Evolutionary conservation across 2,329 filamentous ascomycete genomes (phyloP).

Genomic region (Proliferodiscus dingleyae): DNA sequence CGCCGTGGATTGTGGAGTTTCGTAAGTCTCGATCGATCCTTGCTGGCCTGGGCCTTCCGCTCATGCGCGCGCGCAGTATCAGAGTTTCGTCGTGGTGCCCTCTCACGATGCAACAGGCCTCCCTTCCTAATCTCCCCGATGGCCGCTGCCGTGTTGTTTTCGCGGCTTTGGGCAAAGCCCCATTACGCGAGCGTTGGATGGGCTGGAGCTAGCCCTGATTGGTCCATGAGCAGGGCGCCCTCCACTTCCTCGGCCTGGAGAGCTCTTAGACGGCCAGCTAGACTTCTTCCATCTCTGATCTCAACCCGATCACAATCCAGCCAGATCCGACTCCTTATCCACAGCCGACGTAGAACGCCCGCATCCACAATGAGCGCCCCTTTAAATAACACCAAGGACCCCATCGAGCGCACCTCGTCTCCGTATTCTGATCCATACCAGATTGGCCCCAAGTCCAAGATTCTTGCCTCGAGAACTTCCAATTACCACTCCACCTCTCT

Average conservation of each 20-base stretch:
- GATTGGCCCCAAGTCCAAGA: slow-evolving; percentile 25
- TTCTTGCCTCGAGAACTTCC: slow-evolving; percentile 21
- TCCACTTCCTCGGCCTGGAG: slow-evolving; percentile 6
- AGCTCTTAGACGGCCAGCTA: neutral
- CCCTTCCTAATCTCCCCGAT: slow-evolving; percentile 19
- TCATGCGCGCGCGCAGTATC: no score
- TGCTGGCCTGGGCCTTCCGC: no score
- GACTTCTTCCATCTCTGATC: slow-evolving; percentile 5
- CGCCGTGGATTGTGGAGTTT: no score
- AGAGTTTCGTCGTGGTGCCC: no score
- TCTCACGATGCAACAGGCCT: slow-evolving; percentile 9
- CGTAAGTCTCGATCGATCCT: no score
- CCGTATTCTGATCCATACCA: slow-evolving; percentile 27
- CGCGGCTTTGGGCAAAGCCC: slow-evolving; percentile 8
- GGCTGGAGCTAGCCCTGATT: slow-evolving; percentile 1
- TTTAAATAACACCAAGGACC: slow-evolving; percentile 24
- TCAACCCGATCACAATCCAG: slow-evolving; percentile 3
- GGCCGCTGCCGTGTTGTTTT: slow-evolving; percentile 19
- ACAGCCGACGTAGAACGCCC: slow-evolving; percentile 8
- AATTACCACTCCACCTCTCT: slow-evolving; percentile 27
- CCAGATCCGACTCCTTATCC: slow-evolving; percentile 6
- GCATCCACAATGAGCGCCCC: slow-evolving; percentile 13
- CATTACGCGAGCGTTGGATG: slow-evolving; percentile 6
- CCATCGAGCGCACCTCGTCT: slow-evolving; percentile 25
- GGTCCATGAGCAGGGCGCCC: neutral